A percentile compares a stretch with the other conserved stretches of the same genome.
These are phyloP conservation scores for Scutellaria baicalensis DNA, from an alignment of 257 asterid genomes.

Conservation along the genomic window DNA sequence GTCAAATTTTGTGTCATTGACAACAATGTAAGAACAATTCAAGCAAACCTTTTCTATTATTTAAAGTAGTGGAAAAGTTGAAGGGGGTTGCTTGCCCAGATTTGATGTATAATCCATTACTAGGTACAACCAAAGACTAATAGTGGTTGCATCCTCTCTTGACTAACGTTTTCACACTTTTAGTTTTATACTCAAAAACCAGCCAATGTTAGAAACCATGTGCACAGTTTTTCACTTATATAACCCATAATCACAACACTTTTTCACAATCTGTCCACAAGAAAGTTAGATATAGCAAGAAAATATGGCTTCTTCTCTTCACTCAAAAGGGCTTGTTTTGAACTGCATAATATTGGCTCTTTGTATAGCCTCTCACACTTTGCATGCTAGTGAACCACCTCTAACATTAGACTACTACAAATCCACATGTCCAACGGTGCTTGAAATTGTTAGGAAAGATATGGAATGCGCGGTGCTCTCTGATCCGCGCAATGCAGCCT, in stretches of 20 bases:
- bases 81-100: slow-evolving; percentile 32
- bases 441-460: slow-evolving; percentile 61
- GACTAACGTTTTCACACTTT: slow-evolving; percentile 40
- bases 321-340: slow-evolving; percentile 26
- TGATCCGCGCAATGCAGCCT: slow-evolving; percentile 87
- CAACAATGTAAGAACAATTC: slow-evolving; percentile 1
- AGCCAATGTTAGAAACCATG: slow-evolving; percentile 11
- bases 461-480: slow-evolving; percentile 88
- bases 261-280: slow-evolving; percentile 12
- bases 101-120: neutral
- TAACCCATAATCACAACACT: slow-evolving; percentile 30
- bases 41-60: neutral
- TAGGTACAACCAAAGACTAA: slow-evolving; percentile 36
- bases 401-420: slow-evolving; percentile 68
- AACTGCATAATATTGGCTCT: slow-evolving; percentile 26
- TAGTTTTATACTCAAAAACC: slow-evolving; percentile 22
- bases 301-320: slow-evolving; percentile 22
- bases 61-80: slow-evolving; percentile 5
- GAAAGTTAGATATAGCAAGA: neutral
- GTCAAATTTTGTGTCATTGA: neutral
- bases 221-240: slow-evolving; percentile 24
- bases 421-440: slow-evolving; percentile 54
- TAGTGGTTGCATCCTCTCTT: slow-evolving; percentile 84
- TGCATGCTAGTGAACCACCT: slow-evolving; percentile 53
- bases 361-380: slow-evolving; percentile 3